Evolutionary conservation across 2,329 filamentous ascomycete genomes (phyloP).

Genomic region (Nothophoma quercina): DNA sequence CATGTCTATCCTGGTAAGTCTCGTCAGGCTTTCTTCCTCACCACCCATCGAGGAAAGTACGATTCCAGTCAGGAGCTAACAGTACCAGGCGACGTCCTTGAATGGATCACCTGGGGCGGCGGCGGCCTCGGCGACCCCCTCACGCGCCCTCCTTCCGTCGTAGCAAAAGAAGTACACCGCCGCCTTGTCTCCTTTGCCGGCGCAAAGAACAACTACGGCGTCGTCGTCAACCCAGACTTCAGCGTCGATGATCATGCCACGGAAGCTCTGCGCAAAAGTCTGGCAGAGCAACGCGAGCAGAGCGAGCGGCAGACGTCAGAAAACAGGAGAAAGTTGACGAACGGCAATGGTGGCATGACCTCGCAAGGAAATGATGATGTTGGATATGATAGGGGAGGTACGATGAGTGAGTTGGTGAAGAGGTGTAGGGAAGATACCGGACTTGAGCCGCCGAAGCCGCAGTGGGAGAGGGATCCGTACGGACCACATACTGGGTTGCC

Average conservation of each 20-base stretch:
- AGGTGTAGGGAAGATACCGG: conserved; percentile 54
- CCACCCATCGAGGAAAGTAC: background rate
- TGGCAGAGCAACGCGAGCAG: conserved; percentile 35
- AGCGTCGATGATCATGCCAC: conserved; percentile 50
- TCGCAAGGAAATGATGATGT: conserved; percentile 9
- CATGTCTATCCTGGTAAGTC: conserved; percentile 50
- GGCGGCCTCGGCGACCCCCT: conserved; percentile 59
- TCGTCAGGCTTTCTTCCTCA: background rate
- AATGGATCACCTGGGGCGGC: conserved; percentile 61
- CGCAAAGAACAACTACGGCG: conserved; percentile 55
- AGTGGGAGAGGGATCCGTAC: conserved; percentile 56
- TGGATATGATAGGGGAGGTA: conserved; percentile 56
- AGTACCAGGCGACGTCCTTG: conserved; percentile 54
- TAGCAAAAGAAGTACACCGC: conserved; percentile 57
- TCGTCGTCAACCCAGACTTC: conserved; percentile 52
- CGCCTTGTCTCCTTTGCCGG: conserved; percentile 55
- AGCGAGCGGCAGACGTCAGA: too few species aligned
- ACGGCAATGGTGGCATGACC: background rate
- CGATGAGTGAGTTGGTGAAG: conserved; percentile 49
- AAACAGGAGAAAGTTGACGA: background rate
- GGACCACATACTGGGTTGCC: conserved; percentile 54
- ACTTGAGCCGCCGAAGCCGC: conserved; percentile 51
- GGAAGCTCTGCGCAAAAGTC: conserved; percentile 41
- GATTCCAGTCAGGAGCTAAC: background rate
- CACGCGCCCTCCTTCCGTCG: conserved; percentile 52